Base-by-base conservation (phyloP, 2,329 filamentous ascomycete species). In the Aspergillus niger region DNA sequence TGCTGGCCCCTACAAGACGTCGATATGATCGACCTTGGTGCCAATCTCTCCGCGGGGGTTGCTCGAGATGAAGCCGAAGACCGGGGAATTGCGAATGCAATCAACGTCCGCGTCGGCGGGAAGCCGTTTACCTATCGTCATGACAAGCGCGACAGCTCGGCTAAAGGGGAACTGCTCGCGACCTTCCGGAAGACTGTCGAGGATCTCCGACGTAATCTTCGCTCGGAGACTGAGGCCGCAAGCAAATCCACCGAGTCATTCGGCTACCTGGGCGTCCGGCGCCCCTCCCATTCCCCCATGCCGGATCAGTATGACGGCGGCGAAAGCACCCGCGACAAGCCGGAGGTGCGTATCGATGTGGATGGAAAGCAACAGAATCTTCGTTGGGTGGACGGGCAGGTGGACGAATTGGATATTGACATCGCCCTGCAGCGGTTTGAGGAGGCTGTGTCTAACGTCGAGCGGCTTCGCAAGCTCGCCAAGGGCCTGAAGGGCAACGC, bases 351-450 rank as follows among this genome's bases (percentile, higher is more conserved):
- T 58, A 93, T 99, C 67, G 95, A 99, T 69, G 91, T 97, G 13
- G 95, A 98, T 70, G 95, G 95, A 52, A 96, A 96, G 70, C 93
- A 97, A 75, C 92, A 98, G 73, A 97, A 95, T 73, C 84, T 99
- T 50, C 90, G 94, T 56, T 97, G 92, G 92, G 92, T 99, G 0
- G 95, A 99, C 74, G 87, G 88, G 55, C 92, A 98, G 77, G 91
- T 99, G 75, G 95, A 99, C 72, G 92, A 96, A 71, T 85, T 99
- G 5, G 95, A 99, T 71, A 98, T 98, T 69, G 90, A 96, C 69
- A 93, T 99, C 70, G 94, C 95, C 0, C 83, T 97, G 54, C 94
- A 98, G 73, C 85, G 86, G 44, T 95, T 97, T 66, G 92, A 97
- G 69, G 85, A 89, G 20, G 91, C 95, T 0, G 95, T 98, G 0